Percentiles rank a stretch among this genome's conserved stretches.
Evolutionary conservation across 2,329 filamentous ascomycete genomes (phyloP).

Genomic region (Laburnicola sp.): DNA sequence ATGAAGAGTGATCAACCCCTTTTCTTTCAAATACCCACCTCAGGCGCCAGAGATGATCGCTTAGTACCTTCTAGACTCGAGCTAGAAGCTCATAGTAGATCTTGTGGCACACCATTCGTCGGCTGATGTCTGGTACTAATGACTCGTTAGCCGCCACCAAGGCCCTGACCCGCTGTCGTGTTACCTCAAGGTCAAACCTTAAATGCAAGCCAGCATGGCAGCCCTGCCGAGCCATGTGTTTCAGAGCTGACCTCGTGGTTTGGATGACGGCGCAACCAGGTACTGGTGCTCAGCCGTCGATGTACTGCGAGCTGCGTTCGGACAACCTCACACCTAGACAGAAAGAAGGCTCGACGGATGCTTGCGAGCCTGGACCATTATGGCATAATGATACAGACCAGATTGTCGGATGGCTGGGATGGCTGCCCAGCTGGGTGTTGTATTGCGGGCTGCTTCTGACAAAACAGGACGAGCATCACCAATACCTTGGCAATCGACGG

Average conservation of each 20-base stretch:
- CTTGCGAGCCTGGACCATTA: neutral
- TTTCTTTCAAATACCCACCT: neutral
- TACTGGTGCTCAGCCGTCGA: too few species aligned
- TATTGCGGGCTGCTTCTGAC: too few species aligned
- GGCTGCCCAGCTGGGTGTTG: too few species aligned
- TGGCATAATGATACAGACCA: neutral
- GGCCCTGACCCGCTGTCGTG: constrained; percentile 6
- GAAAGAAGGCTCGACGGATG: too few species aligned
- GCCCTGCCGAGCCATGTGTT: constrained; percentile 2
- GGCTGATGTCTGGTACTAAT: neutral
- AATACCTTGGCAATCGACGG: too few species aligned
- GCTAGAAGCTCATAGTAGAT: constrained; percentile 6
- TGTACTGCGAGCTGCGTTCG: too few species aligned
- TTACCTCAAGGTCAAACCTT: constrained; percentile 2
- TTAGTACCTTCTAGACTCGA: constrained; percentile 3
- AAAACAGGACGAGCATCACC: too few species aligned
- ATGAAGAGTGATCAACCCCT: constrained; percentile 1
- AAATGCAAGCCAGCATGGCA: constrained; percentile 6
- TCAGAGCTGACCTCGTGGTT: constrained; percentile 1
- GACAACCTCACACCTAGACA: too few species aligned
- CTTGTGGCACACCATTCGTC: neutral
- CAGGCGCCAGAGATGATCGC: neutral
- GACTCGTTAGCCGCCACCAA: constrained; percentile 4
- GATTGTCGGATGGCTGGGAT: too few species aligned
- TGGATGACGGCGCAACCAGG: neutral